Base-by-base conservation (phyloP, 306 rosid species). In the Carpinus viminea region DNA sequence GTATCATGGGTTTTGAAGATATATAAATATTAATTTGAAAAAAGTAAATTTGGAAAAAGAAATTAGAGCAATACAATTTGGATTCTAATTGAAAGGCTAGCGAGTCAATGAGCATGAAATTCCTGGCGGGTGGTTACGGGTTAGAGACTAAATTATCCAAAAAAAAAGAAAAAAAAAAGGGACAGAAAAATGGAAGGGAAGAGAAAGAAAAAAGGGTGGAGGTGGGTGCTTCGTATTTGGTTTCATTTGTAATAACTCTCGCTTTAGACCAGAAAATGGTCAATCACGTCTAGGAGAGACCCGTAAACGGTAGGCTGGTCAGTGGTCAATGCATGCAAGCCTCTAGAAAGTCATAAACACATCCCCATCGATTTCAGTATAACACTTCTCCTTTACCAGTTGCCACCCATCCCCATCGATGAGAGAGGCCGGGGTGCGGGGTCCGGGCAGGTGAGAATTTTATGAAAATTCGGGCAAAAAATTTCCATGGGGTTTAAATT, bases 221-320 rank as follows among this genome's bases (percentile, higher is more conserved):
- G 8, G 26, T 5, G 20, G 34, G n/a, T 46, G 74, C 54, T 65
- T 65, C 59, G 52, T 73, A 24, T 51, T 48, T 53, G 74, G 74
- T 26, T 54, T 64, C 57, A 12, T 70, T 20, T 57, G 55, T 10
- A 55, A 20, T 10, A 55, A 20, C 38, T 45, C 59, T 74, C 45
- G 26, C 26, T 21, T 10, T 16, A 43, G 80, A 20, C 24, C 17
- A 16, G 13, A 38, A n/a, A 20, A 8, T 21, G 53, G 55, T 74
- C 75, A 56, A 74, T 55, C 17, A 20, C 31, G 43, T 68, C 31
- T 8, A 51, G 4, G 24, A 34, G 50, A 46, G 34, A 48, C 68
- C 46, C 7, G 11, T 24, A 2, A 54, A 1, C 9, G 9, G 21
- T 51, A 7, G 16, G 65, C 36, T 28, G 62, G 64, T 66, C 65